Evolutionary conservation across 2,329 filamentous ascomycete genomes (phyloP).

Genomic region (Colletotrichum tropicale): DNA sequence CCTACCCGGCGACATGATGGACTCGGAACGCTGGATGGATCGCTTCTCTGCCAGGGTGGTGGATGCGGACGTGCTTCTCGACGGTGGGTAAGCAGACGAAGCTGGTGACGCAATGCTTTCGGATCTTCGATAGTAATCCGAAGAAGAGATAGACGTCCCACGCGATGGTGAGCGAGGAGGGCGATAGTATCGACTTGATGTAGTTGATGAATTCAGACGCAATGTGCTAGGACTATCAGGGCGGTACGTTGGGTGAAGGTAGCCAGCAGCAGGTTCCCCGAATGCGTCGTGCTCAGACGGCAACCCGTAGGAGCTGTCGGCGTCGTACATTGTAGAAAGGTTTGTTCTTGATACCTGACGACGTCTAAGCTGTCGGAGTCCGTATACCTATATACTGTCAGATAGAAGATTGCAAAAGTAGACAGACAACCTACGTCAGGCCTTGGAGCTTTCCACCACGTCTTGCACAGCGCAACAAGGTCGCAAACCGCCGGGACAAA

Average conservation of each 20-base stretch:
- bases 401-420: neutral
- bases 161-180: slow-evolving; percentile 8
- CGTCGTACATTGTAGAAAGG: neutral
- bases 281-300: neutral
- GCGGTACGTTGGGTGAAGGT: neutral
- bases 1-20: neutral
- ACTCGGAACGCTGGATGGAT: neutral
- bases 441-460: neutral
- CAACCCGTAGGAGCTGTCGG: neutral
- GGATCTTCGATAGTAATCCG: neutral
- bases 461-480: neutral
- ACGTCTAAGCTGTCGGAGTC: slow-evolving; percentile 30
- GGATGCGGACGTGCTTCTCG: neutral
- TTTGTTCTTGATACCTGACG: slow-evolving; percentile 21
- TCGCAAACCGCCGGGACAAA: slow-evolving; percentile 62
- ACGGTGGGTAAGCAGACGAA: neutral
- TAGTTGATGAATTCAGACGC: neutral
- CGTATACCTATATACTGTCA: slow-evolving; percentile 7
- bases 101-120: neutral
- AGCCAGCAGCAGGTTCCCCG: neutral
- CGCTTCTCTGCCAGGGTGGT: neutral
- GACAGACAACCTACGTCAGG: slow-evolving; percentile 16
- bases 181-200: slow-evolving; percentile 13
- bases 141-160: neutral
- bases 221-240: slow-evolving; percentile 8